Evolutionary conservation across 1,284 basidiomycete species (phyloP).

Genomic region (Cryptococcus sp.): DNA sequence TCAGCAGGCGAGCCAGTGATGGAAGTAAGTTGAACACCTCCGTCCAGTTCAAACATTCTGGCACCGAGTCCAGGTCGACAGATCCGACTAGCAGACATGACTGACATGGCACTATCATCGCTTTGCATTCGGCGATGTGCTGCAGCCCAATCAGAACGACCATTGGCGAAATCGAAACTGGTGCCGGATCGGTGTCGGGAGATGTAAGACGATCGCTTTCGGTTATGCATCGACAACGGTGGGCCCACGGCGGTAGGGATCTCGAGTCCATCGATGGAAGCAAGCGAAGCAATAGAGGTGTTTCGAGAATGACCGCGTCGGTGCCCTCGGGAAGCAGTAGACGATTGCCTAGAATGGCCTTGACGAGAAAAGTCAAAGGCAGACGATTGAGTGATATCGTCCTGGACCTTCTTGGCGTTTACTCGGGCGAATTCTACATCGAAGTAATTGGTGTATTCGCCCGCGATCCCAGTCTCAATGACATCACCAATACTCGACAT

Average conservation of each 20-base stretch:
- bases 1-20: constrained; percentile 66
- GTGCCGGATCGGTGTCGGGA: constrained; percentile 50
- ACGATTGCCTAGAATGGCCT: neutral
- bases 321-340: constrained; percentile 11
- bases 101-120: constrained; percentile 62
- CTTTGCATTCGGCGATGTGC: constrained; percentile 59
- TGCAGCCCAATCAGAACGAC: constrained; percentile 59
- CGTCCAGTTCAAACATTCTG: constrained; percentile 75
- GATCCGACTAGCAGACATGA: constrained; percentile 57
- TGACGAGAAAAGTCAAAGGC: neutral
- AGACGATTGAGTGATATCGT: neutral
- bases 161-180: constrained; percentile 56
- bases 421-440: constrained; percentile 49
- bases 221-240: constrained; percentile 67
- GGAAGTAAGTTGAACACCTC: constrained; percentile 57
- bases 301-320: constrained; percentile 17
- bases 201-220: constrained; percentile 30
- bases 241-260: constrained; percentile 45
- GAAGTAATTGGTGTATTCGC: constrained; percentile 70
- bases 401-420: neutral
- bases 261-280: constrained; percentile 52
- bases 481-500: constrained; percentile 73
- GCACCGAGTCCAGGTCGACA: constrained; percentile 74
- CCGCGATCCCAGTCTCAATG: constrained; percentile 58
- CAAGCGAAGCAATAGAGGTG: constrained; percentile 54